Evolutionary conservation across 352 stramenopile genomes (phyloP), one percentile per base, ranked within the genome.

Genomic region (Phytophthora citrophthora): DNA sequence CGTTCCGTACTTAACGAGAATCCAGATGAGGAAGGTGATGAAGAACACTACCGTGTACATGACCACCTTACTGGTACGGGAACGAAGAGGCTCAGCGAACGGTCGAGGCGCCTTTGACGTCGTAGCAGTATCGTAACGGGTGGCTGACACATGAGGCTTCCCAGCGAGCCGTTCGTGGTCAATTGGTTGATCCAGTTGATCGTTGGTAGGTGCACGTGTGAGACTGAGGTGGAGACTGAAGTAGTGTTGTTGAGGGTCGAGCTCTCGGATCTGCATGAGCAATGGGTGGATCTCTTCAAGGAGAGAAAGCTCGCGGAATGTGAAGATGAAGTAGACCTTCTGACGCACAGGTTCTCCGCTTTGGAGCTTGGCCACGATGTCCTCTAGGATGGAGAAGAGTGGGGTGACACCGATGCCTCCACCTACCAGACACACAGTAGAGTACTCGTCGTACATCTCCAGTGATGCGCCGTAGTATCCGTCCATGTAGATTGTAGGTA

Each of bases 391-490:
- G 0, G 74, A 61, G 20, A 89, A 65, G 11, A 88, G 24, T 1
- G 80, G 77, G 0, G 80, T 84, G 1, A 70, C 72, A 9, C 77
- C 80, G 31, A 86, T 87, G 36, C 80, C 77, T 3, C 77, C 75
- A n/a, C 68, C 76, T 12, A 87, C 55, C 2, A 88, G 56, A 39
- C 73, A 81, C 4, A 88, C 26, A 0, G 70, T 84, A 13, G 55
- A 48, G 50, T 81, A 86, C 29, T 80, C 48, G 10, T 76, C 61
- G 48, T 86, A 86, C 15, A 47, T 46, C 13, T 73, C 59, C n/a
- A 85, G 52, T 12, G 78, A 85, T 9, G 61, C 32, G 5, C 74
- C 76, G 54, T 89, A 89, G 69, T 69, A 86, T 24, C 78, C 81
- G 40, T 88, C 77, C 61, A 86, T 70, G 43, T 85, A 79, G n/a